Base-by-base conservation (phyloP, 140 eudicot genomes). In the Artemisia princeps region DNA sequence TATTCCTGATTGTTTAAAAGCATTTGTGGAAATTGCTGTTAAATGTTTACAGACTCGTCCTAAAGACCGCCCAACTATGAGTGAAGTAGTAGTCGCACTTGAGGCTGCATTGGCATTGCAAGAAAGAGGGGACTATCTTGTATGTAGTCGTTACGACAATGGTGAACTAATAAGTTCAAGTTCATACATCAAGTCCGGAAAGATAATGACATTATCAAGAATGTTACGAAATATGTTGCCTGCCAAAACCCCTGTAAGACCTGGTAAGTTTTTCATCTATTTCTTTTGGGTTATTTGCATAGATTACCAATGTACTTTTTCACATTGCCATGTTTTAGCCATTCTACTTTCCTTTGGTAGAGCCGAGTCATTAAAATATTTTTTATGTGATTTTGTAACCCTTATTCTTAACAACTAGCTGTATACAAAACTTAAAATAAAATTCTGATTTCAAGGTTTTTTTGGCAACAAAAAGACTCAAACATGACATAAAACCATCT, bases 31-130 rank as follows among this genome's bases (percentile, higher is more conserved):
- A 78, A 51, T 69, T 20, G 50, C 73, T 37, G 69, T 45, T 0
- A 70, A 74, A 64, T 78, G 83, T 61, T 69, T 78, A 33, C 58
- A 56, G 54, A 52, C 58, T 74, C 76, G 51, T 48, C 79, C 79
- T 15, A 72, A 70, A 16, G 62, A 68, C 26, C 79, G 82, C 17
- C 82, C 82, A 4, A 78, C 79, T 11, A 78, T 78, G 83, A 57
- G 69, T 20, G 83, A 78, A 71, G 83, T 78, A 6, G 76, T 73
- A 60, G 79, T 64, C 0, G 58, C 33, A 45, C 83, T 78, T 57
- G 79, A 78, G 67, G 68, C 65, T 64, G 73, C 63, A 50, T 46
- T 78, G 60, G 67, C 69, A n/a, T 20, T 50, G 57, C 79, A 78
- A 57, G 50, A 73, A 40, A 64, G 51, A 4, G 64, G 62, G 7